Conservation (phyloP, 805 yeast species). For the Lipomyces mesembrius region DNA sequence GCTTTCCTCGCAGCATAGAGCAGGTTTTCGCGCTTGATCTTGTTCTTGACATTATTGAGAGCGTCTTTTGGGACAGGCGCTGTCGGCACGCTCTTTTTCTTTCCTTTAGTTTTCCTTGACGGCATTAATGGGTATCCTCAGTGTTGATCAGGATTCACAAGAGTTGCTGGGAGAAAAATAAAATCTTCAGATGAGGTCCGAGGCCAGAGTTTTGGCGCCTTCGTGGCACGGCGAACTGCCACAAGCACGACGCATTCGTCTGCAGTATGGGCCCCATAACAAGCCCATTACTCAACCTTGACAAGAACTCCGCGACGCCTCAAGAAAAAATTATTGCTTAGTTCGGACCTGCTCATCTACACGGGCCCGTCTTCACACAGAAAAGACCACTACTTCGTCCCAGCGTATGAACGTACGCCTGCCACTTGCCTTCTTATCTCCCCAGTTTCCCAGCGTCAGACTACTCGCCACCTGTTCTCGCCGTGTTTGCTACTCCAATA, state of each 20-base stretch:
- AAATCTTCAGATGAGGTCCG: not conserved
- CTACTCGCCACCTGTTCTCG: not conserved
- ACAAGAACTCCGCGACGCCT: not conserved
- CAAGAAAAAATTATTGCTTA: not conserved
- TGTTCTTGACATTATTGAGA: conserved; percentile 25
- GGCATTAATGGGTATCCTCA: conserved; percentile 17
- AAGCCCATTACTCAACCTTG: not conserved
- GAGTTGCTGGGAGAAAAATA: not conserved
- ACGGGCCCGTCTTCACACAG: not conserved
- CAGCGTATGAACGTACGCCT: not conserved
- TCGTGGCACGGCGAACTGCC: not conserved
- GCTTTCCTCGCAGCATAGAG: conserved; percentile 25
- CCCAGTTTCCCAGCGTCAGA: not conserved
- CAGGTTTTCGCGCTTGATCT: conserved; percentile 34
- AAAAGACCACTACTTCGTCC: not conserved
- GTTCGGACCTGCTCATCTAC: not conserved
- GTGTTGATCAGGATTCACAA: not conserved
- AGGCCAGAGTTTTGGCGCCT: not conserved
- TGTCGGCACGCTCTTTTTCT: conserved; percentile 19
- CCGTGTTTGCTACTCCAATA: not conserved
- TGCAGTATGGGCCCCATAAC: not conserved
- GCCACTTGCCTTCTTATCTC: not conserved
- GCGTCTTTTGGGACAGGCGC: conserved; percentile 25
- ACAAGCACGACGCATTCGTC: not conserved
- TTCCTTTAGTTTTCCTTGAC: conserved; percentile 22